Base-by-base conservation (phyloP, 2,329 filamentous ascomycete genomes). In the Esteya vermicola region DNA sequence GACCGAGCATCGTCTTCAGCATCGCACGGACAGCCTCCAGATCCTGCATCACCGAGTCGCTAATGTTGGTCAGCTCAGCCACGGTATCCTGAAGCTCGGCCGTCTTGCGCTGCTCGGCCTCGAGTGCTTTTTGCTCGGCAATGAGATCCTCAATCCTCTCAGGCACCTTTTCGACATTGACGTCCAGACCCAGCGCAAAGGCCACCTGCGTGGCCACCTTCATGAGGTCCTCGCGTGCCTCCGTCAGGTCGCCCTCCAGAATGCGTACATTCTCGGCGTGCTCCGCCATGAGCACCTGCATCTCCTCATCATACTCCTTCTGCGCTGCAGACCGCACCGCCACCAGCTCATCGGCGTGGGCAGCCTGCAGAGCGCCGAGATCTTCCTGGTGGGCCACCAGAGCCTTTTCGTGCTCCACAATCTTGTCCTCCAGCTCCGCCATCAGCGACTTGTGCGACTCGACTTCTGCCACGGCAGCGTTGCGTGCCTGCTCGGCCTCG, bases 161-260 rank as follows among this genome's bases (percentile, higher is more conserved):
- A 5, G 72, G 68, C 16, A 88, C 63, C 57, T 78, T 75, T 42
- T 80, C 75, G n/a, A 80, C 66, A 51, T 75, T 78, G 33, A 78
- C 72, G 19, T 81, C 70, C 13, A 81, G 52, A 13, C 77, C 64
- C 45, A 78, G 57, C 33, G 76, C 65, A 54, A 67, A 63, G 42
- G 76, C 64, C 38, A 85, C 73, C 49, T 77, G 72, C 3, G 68
- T 68, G 16, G 79, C 75, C 33, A 81, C 65, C 52, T 73, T 76
- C 51, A 69, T 68, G 33, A 85, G 62, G 41, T 81, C 72, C 39
- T 81, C 72, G 25, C 75, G 71, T n/a, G 78, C 76, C 43, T 77
- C 71, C 1, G 67, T 60, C 26, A 82, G 71, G 33, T 84, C 78
- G 23, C 62, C 57, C 53, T 81, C 72, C 30, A 85, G 60, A 36